Evolutionary conservation across 2,329 filamentous ascomycete genomes (phyloP).

Genomic region (Pyricularia sp.): DNA sequence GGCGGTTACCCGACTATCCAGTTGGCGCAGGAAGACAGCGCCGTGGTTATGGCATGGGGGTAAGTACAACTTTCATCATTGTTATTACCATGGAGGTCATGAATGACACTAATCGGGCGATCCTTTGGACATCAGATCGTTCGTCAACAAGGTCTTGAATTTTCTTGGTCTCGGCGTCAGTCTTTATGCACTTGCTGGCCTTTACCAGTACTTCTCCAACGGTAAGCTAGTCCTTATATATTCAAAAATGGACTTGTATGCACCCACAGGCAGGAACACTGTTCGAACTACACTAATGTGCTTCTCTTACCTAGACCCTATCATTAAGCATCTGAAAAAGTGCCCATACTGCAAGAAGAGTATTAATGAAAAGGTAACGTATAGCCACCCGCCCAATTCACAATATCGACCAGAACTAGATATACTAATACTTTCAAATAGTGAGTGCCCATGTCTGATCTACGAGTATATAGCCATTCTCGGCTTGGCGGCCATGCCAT

Average conservation of each 20-base stretch:
- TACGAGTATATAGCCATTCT: neutral
- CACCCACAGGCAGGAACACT: neutral
- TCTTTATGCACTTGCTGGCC: constrained; percentile 52
- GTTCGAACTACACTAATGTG: neutral
- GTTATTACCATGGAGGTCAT: neutral
- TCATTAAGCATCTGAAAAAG: constrained; percentile 61
- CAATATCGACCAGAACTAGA: neutral
- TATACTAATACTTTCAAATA: neutral
- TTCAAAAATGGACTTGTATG: neutral
- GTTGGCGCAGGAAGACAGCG: constrained; percentile 61
- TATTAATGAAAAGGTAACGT: constrained; percentile 51
- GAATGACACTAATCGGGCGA: neutral
- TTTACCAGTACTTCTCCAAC: constrained; percentile 51
- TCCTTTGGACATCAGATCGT: constrained; percentile 30
- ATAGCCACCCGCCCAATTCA: neutral
- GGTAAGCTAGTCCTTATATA: neutral
- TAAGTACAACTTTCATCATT: constrained; percentile 21
- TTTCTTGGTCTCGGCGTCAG: constrained; percentile 57
- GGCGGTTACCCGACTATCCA: constrained; percentile 59
- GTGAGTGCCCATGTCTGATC: neutral
- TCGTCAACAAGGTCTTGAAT: constrained; percentile 54
- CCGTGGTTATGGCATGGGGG: constrained; percentile 65
- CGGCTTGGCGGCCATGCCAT: neutral
- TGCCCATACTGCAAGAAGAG: constrained; percentile 58
- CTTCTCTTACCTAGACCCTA: constrained; percentile 39